Percentiles rank a stretch among this genome's conserved stretches.
Conservation (phyloP, 139 green algal species). For the Pseudopediastrum boryanum region DNA sequence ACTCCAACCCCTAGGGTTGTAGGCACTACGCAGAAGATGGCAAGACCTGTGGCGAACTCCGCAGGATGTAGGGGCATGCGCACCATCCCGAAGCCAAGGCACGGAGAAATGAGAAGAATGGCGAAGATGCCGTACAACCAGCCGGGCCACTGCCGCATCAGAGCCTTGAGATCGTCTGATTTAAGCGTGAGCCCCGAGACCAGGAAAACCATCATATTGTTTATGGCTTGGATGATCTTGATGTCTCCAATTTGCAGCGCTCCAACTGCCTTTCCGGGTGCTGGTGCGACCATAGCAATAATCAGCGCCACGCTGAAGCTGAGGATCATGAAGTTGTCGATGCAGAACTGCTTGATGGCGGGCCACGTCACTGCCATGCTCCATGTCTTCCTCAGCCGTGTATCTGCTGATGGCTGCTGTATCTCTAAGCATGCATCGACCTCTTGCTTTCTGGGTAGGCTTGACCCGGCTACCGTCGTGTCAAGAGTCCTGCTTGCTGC, state of each 20-base stretch:
- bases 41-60: slow-evolving; percentile 63
- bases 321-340: slow-evolving; percentile 32
- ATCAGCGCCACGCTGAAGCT: slow-evolving; percentile 35
- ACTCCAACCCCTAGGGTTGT: slow-evolving; percentile 82
- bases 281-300: slow-evolving; percentile 31
- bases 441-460: no score
- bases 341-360: not conserved
- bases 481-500: no score
- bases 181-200: slow-evolving; percentile 68
- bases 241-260: slow-evolving; percentile 14
- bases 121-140: slow-evolving; percentile 28
- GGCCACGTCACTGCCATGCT: no score
- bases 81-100: slow-evolving; percentile 59
- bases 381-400: no score
- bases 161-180: slow-evolving; percentile 50
- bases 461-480: no score
- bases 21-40: slow-evolving; percentile 78
- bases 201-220: slow-evolving; percentile 60
- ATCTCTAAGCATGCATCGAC: no score
- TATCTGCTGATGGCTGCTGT: no score
- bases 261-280: slow-evolving; percentile 22
- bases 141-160: slow-evolving; percentile 30
- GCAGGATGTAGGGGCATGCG: slow-evolving; percentile 44
- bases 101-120: slow-evolving; percentile 69
- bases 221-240: slow-evolving; percentile 39